Conservation (phyloP, 345 rosid species). For the Ceriops decandra region DNA sequence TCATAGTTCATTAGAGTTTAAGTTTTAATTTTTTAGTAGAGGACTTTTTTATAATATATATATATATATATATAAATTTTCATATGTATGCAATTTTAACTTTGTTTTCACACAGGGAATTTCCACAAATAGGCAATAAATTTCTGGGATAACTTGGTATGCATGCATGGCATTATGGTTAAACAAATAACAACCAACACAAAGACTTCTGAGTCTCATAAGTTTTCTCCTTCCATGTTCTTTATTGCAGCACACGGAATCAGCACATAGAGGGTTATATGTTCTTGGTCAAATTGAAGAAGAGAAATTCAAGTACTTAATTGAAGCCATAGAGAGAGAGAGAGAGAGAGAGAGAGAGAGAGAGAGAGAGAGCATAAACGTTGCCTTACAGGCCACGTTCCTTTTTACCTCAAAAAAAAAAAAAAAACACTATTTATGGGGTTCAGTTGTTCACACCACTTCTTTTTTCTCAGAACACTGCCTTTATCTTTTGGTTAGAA, state of each 20-base stretch:
- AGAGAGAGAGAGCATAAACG: constrained; percentile 25
- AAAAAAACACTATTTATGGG: constrained; percentile 35
- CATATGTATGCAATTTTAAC: too few species aligned
- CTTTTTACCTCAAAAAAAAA: constrained; percentile 13
- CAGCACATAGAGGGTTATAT: background rate
- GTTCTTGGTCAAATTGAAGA: constrained; percentile 31
- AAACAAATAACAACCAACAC: constrained; percentile 33
- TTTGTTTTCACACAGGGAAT: too few species aligned
- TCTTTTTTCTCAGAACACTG: constrained; percentile 15
- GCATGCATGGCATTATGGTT: constrained; percentile 16
- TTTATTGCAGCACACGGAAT: too few species aligned
- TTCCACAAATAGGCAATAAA: too few species aligned
- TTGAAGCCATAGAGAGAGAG: background rate
- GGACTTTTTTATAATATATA: too few species aligned
- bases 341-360: constrained; percentile 23
- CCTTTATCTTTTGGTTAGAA: background rate
- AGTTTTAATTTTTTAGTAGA: too few species aligned
- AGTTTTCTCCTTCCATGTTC: too few species aligned
- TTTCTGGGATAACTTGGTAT: too few species aligned
- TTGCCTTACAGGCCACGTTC: constrained; percentile 44
- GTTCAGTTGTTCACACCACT: constrained; percentile 16
- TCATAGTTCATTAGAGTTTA: too few species aligned
- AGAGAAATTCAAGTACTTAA: background rate
- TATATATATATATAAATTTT: too few species aligned
- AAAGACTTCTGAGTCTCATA: constrained; percentile 12